Conservation (phyloP, 2,329 filamentous ascomycete genomes). For the Cordyceps pruinosa region DNA sequence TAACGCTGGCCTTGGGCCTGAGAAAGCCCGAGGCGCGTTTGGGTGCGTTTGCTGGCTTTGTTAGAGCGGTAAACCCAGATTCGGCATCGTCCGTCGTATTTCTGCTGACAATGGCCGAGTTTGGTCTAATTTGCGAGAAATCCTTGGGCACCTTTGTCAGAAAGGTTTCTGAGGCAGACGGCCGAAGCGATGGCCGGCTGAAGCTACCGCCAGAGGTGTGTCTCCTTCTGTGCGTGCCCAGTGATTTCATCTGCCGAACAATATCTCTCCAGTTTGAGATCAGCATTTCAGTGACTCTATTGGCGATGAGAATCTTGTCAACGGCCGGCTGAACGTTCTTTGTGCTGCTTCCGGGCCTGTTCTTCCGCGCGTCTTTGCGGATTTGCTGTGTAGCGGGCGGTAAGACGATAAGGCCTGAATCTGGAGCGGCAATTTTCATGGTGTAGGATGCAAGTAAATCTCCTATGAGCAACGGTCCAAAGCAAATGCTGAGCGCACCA, state of each 20-base stretch:
- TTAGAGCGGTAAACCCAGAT: background rate
- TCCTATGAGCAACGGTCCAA: conserved; percentile 57
- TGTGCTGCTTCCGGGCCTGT: background rate
- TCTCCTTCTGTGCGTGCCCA: conserved; percentile 28
- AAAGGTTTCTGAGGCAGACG: conserved; percentile 37
- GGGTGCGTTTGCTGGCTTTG: conserved; percentile 5
- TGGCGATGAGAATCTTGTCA: conserved; percentile 53
- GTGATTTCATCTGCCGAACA: conserved; percentile 49
- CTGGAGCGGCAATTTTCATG: conserved; percentile 37
- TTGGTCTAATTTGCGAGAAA: conserved; percentile 15
- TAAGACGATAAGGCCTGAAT: conserved; percentile 28
- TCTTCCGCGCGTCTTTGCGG: conserved; percentile 1
- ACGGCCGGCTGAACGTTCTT: conserved; percentile 23
- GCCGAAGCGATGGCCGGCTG: conserved; percentile 22
- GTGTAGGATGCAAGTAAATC: conserved; percentile 47
- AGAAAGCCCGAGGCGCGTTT: conserved; percentile 20
- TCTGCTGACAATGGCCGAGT: conserved; percentile 14
- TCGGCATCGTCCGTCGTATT: conserved; percentile 16
- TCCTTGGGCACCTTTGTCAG: conserved; percentile 30
- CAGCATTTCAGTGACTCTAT: conserved; percentile 57
- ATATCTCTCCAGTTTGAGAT: conserved; percentile 59
- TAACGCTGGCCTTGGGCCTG: conserved; percentile 18
- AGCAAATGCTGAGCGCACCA: conserved; percentile 54
- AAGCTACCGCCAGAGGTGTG: conserved; percentile 16
- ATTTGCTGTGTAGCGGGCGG: conserved; percentile 6